Conservation (phyloP, 441 rosid genomes). For the Populus hybrid region DNA sequence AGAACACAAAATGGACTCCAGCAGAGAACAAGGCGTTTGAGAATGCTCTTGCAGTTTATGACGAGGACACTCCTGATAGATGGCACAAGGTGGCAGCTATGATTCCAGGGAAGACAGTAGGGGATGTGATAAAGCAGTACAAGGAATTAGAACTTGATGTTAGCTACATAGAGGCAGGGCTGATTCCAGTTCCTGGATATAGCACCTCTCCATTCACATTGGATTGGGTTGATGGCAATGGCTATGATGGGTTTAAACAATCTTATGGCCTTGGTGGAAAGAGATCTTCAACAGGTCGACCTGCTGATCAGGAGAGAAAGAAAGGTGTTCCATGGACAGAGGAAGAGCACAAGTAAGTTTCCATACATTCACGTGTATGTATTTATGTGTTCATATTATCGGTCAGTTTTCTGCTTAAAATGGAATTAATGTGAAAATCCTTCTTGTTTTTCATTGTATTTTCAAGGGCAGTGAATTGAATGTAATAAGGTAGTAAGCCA, state of each 20-base stretch:
- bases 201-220: conserved; percentile 46
- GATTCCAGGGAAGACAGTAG: conserved; percentile 90
- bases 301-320: conserved; percentile 86
- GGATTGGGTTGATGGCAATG: conserved; percentile 46
- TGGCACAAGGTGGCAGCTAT: conserved; percentile 81
- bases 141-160: conserved; percentile 81
- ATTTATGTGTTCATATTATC: neutral
- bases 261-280: conserved; percentile 49
- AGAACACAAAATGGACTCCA: conserved; percentile 68
- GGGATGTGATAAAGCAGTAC: conserved; percentile 87
- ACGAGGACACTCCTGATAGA: conserved; percentile 83
- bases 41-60: conserved; percentile 80
- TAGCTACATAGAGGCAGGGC: conserved; percentile 87
- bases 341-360: conserved; percentile 84
- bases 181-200: conserved; percentile 81
- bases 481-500: neutral
- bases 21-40: conserved; percentile 92
- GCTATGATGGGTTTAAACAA: conserved; percentile 53
- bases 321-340: conserved; percentile 99
- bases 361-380: neutral
- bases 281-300: conserved; percentile 47
- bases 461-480: neutral
- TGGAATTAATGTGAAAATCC: neutral
- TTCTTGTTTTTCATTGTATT: neutral
- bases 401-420: neutral